These are phyloP conservation scores for Candida caryicola DNA, from an alignment of 805 yeast genomes.

Conservation along the genomic window DNA sequence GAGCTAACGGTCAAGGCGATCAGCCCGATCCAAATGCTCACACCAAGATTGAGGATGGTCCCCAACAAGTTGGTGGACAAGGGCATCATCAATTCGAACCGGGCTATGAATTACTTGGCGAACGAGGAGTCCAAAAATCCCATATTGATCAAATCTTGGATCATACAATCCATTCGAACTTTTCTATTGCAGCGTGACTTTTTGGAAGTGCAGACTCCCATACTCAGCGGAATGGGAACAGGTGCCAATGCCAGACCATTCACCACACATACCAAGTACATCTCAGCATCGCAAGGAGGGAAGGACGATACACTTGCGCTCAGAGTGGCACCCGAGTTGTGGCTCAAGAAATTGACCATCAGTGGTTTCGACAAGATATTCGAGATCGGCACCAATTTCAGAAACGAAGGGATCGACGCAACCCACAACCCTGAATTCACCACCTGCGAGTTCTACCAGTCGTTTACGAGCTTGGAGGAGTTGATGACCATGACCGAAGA, in stretches of 20 bases:
- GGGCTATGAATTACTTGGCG: slow-evolving; percentile 72
- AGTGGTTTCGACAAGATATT: slow-evolving; percentile 84
- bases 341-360: slow-evolving; percentile 82
- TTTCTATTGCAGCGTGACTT: slow-evolving; percentile 58
- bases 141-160: slow-evolving; percentile 49
- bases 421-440: slow-evolving; percentile 96
- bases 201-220: slow-evolving; percentile 87
- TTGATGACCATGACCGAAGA: slow-evolving; percentile 63
- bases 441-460: slow-evolving; percentile 82
- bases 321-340: slow-evolving; percentile 92
- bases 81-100: slow-evolving; percentile 57
- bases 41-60: slow-evolving; percentile 65
- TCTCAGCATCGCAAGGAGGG: slow-evolving; percentile 15
- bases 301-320: slow-evolving; percentile 46
- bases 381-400: slow-evolving; percentile 80
- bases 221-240: slow-evolving; percentile 65
- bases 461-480: slow-evolving; percentile 63
- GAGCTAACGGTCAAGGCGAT: slow-evolving; percentile 69
- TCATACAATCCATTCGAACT: slow-evolving; percentile 53
- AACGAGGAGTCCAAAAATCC: slow-evolving; percentile 49
- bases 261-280: slow-evolving; percentile 45
- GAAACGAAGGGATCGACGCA: slow-evolving; percentile 91
- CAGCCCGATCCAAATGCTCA: slow-evolving; percentile 47
- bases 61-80: slow-evolving; percentile 63
- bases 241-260: slow-evolving; percentile 97